Conservation (phyloP, 2,329 filamentous ascomycete species). For the Penicillium vulpinum region DNA sequence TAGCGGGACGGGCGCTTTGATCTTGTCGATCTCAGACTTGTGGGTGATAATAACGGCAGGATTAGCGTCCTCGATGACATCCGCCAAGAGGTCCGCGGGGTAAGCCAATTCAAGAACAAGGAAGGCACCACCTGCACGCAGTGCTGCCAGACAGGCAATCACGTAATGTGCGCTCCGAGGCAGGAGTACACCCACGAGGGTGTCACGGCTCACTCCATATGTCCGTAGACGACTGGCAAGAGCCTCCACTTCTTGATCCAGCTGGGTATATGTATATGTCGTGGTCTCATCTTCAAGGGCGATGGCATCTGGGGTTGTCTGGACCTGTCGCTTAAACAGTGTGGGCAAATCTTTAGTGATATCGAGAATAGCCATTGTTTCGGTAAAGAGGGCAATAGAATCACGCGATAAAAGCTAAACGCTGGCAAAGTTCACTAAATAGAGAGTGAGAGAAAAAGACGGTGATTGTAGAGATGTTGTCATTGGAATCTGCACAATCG, state of each 20-base stretch:
- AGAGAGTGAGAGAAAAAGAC: neutral
- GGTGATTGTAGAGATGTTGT: neutral
- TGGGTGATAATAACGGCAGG: slow-evolving; percentile 71
- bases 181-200: slow-evolving; percentile 72
- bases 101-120: slow-evolving; percentile 79
- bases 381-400: neutral
- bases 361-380: slow-evolving; percentile 66
- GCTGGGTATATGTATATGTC: slow-evolving; percentile 70
- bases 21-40: slow-evolving; percentile 62
- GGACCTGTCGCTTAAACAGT: slow-evolving; percentile 69
- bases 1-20: slow-evolving; percentile 61
- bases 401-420: neutral
- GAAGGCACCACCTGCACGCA: slow-evolving; percentile 76
- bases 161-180: slow-evolving; percentile 76
- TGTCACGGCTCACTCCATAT: slow-evolving; percentile 70
- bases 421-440: neutral
- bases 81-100: slow-evolving; percentile 69
- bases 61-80: slow-evolving; percentile 73
- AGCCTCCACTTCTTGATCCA: slow-evolving; percentile 66
- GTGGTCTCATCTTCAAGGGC: slow-evolving; percentile 70
- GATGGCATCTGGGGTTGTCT: slow-evolving; percentile 65
- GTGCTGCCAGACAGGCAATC: slow-evolving; percentile 73
- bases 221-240: slow-evolving; percentile 64
- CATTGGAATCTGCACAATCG: neutral
- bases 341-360: slow-evolving; percentile 70